Conservation (phyloP, 129 eudicot species). For the Helichrysum umbraculigerum region DNA sequence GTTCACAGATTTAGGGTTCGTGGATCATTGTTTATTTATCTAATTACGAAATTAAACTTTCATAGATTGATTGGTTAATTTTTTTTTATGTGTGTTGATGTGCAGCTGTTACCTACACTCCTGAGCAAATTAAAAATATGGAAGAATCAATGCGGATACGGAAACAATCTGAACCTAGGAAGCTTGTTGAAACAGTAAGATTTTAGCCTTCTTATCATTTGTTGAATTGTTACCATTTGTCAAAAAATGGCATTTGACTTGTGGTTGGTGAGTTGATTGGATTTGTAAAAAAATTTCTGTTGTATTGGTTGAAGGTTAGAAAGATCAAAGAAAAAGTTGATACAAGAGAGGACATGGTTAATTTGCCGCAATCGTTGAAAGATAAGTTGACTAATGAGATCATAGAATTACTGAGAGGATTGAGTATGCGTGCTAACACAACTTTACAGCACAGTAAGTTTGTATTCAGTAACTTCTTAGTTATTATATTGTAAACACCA, state of each 20-base stretch:
- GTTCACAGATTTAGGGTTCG: conserved; percentile 7
- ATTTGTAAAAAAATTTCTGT: conserved; percentile 1
- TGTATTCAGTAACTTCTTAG: conserved; percentile 4
- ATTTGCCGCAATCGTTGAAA: conserved; percentile 56
- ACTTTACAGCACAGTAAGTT: conserved; percentile 70
- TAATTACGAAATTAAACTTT: neutral
- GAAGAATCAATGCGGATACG: conserved; percentile 84
- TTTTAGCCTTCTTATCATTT: neutral
- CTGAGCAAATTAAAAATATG: conserved; percentile 76
- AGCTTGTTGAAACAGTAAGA: conserved; percentile 72
- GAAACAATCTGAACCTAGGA: conserved; percentile 68
- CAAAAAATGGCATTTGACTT: neutral
- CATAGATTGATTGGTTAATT: conserved; percentile 8
- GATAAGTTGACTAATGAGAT: conserved; percentile 60
- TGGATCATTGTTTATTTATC: conserved; percentile 11
- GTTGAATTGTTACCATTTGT: conserved; percentile 2
- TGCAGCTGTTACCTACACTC: conserved; percentile 58
- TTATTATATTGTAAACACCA: neutral
- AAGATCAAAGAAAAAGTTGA: conserved; percentile 45
- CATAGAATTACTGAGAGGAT: conserved; percentile 49
- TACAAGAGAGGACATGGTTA: conserved; percentile 37
- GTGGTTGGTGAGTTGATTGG: neutral
- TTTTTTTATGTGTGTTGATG: neutral
- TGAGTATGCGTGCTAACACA: conserved; percentile 53
- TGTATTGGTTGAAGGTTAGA: conserved; percentile 50